A percentile compares a stretch with the other conserved stretches of the same genome.
phyloP scores from a whole-genome alignment of 192 early-diverging fungal genomes.

The Coemansia sp. region DNA sequence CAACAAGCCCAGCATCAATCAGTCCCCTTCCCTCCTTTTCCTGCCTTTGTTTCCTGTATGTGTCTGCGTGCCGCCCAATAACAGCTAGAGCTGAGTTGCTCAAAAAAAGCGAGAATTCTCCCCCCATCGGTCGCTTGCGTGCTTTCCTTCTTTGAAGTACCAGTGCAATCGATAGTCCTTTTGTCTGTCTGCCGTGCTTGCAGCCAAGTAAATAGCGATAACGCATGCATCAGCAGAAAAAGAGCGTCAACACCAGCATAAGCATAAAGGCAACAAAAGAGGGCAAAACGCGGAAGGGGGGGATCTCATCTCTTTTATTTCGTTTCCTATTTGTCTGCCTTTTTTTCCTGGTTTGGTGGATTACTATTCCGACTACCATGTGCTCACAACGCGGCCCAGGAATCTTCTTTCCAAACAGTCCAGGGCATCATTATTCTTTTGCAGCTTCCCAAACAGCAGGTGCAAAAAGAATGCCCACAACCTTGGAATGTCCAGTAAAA shows the following conservation, averaged over 20 bases:
- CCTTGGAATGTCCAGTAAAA: no score
- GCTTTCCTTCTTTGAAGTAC: slow-evolving; percentile 6
- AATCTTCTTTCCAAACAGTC: no score
- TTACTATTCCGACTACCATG: no score
- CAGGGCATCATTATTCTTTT: no score
- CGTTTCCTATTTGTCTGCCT: no score
- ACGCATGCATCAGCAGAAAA: slow-evolving; percentile 6
- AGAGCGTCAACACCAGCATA: not conserved
- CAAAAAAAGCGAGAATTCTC: not conserved
- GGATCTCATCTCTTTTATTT: no score
- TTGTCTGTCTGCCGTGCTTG: slow-evolving; percentile 1
- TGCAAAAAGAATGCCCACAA: no score
- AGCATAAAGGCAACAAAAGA: not conserved
- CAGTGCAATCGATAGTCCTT: not conserved
- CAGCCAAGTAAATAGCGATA: slow-evolving; percentile 3
- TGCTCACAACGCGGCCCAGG: no score
- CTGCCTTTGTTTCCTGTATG: not conserved
- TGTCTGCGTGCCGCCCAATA: slow-evolving; percentile 5
- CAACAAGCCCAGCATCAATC: no score
- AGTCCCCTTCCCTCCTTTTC: not conserved
- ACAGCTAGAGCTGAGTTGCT: not conserved
- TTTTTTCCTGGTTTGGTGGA: no score
- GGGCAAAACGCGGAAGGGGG: not conserved
- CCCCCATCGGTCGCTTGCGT: not conserved
- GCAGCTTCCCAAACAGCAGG: no score